These are phyloP conservation scores for Fusarium nematophilum DNA, from an alignment of 2,329 filamentous ascomycete species.

Conservation along the genomic window DNA sequence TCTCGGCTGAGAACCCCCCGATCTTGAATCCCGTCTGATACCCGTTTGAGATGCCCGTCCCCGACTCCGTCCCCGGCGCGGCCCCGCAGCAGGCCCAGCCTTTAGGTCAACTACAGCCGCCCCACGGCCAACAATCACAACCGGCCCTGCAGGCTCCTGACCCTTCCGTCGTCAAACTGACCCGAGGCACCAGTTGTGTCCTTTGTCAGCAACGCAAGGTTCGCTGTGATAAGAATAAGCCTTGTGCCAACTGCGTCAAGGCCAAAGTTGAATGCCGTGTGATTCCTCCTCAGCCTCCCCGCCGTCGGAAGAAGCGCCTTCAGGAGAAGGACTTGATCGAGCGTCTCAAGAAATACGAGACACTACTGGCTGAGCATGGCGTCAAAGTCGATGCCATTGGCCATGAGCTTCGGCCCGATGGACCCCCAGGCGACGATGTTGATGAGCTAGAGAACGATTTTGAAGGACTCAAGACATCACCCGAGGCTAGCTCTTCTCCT, in stretches of 20 bases:
- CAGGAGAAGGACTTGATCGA: constrained; percentile 78
- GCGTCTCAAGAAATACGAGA: constrained; percentile 76
- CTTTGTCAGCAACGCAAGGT: constrained; percentile 82
- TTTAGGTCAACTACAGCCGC: too few relatives aligned
- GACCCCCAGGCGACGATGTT: constrained; percentile 58
- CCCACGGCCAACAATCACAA: constrained; percentile 38
- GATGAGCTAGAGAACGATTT: constrained; percentile 68
- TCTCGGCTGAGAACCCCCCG: constrained; percentile 13
- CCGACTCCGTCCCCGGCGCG: constrained; percentile 32
- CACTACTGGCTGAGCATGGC: constrained; percentile 71
- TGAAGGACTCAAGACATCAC: constrained; percentile 64
- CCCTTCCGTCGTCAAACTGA: constrained; percentile 63
- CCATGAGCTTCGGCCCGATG: constrained; percentile 52
- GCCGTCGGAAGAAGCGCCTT: constrained; percentile 71
- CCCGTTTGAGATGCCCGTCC: constrained; percentile 34
- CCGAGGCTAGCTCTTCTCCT: constrained; percentile 56
- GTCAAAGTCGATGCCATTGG: constrained; percentile 77
- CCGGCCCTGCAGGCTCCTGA: too few relatives aligned
- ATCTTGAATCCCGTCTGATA: not conserved
- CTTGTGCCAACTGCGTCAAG: constrained; percentile 76
- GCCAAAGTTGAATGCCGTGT: constrained; percentile 71
- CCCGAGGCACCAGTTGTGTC: constrained; percentile 72
- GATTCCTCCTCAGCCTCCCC: constrained; percentile 65
- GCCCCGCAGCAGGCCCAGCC: constrained; percentile 39
- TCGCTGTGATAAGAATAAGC: constrained; percentile 78